phyloP scores from a whole-genome alignment of 129 eudicot genomes.

The Lactuca sativa region DNA sequence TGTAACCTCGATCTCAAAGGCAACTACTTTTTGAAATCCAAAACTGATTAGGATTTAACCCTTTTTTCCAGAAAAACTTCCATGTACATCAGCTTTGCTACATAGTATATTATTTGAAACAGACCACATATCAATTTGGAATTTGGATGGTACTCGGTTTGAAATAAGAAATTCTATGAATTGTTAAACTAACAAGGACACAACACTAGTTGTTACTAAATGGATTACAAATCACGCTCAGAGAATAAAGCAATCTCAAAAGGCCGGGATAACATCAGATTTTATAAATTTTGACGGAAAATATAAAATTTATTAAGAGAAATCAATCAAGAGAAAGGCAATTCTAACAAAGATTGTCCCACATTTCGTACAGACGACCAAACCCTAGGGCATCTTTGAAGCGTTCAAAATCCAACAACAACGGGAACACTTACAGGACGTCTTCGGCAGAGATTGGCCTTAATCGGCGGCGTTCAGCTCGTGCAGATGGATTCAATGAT shows the following conservation, averaged over 20 bases:
- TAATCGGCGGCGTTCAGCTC: slow-evolving; percentile 17
- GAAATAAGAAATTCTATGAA: slow-evolving; percentile 9
- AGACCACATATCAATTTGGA: not conserved
- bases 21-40: slow-evolving; percentile 11
- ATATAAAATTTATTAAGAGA: not conserved
- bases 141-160: not conserved
- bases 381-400: slow-evolving; percentile 25
- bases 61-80: not conserved
- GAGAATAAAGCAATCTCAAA: slow-evolving; percentile 1
- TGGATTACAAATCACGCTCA: slow-evolving; percentile 3
- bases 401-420: not conserved
- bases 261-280: not conserved
- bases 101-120: not conserved
- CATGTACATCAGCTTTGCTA: slow-evolving; percentile 5
- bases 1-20: too few species aligned
- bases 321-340: not conserved
- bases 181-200: slow-evolving; percentile 4
- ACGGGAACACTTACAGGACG: slow-evolving; percentile 23
- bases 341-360: not conserved
- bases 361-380: slow-evolving; percentile 17
- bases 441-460: slow-evolving; percentile 24
- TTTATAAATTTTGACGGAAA: not conserved
- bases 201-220: not conserved
- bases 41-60: not conserved
- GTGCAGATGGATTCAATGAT: slow-evolving; percentile 22